Evolutionary conservation across 768 basidiomycete species (phyloP).

Genomic region (Kondoa malvinella): DNA sequence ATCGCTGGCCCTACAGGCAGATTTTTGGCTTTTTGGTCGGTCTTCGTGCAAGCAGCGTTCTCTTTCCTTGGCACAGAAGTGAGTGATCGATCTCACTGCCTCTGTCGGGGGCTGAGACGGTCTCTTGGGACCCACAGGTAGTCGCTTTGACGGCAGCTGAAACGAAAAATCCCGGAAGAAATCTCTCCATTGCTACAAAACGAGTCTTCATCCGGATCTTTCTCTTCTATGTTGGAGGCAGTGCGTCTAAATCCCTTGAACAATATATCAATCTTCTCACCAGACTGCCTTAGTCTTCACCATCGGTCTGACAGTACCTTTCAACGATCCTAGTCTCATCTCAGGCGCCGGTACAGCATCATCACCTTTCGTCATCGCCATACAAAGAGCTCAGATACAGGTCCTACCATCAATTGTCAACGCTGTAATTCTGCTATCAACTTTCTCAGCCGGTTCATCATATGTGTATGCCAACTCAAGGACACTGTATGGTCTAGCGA

Average conservation of each 20-base stretch:
- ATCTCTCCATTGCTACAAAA: slow-evolving; percentile 57
- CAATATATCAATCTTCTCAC: background rate
- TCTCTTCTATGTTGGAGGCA: no score
- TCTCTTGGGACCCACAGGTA: no score
- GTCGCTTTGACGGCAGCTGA: slow-evolving; percentile 61
- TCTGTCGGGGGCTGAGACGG: no score
- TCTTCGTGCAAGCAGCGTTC: slow-evolving; percentile 47
- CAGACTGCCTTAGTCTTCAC: slow-evolving; percentile 29
- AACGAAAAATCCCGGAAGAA: slow-evolving; percentile 57
- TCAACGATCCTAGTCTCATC: slow-evolving; percentile 43
- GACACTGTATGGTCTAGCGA: background rate
- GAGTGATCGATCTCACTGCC: no score
- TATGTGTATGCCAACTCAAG: slow-evolving; percentile 29
- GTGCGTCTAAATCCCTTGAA: background rate
- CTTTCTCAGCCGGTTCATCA: slow-evolving; percentile 38
- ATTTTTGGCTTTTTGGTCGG: slow-evolving; percentile 35
- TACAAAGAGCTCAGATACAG: slow-evolving; percentile 33
- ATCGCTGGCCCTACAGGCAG: slow-evolving; percentile 28
- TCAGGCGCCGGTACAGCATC: slow-evolving; percentile 46
- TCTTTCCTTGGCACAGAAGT: slow-evolving; percentile 62
- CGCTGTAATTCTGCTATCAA: slow-evolving; percentile 45
- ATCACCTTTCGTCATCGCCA: slow-evolving; percentile 73
- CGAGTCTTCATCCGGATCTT: slow-evolving; percentile 66
- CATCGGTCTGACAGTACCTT: slow-evolving; percentile 61
- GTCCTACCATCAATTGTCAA: slow-evolving; percentile 33